Evolutionary conservation across 2,329 filamentous ascomycete genomes (phyloP), one percentile per base, ranked within the genome.

Genomic region (Colletotrichum sp.): DNA sequence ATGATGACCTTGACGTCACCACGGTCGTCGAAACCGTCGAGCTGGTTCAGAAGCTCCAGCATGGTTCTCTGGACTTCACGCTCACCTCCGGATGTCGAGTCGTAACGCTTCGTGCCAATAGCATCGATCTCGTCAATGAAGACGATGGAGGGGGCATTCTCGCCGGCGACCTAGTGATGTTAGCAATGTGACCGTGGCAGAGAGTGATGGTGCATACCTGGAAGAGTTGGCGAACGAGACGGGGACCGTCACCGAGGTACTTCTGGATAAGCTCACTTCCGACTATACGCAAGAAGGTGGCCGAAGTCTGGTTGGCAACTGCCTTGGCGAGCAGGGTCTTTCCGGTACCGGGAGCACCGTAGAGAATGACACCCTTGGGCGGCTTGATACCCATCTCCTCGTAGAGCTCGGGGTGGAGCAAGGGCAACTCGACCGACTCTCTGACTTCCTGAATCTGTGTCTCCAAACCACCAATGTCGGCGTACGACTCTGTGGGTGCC

Each of bases 311-410:
- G 86, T 99, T 98, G 80, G 97, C 97, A 43, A 99, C 97, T 24
- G 97, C 97, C 89, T 99, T 99, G 82, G 98, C 96, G 81, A 98
- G 86, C 94, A 98, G 97, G 16, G 96, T 98, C 89, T 98, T 98
- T 81, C 96, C 96, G 15, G 95, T 98, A 82, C 97, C 97, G 2
- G 97, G 97, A 33, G 97, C 97, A 2, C 97, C 97, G 83, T 99
- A 99, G 31, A 99, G 93, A 81, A 99, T 99, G 79, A 99, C 97
- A 90, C 97, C 97, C 90, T 99, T 99, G 75, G 97, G 97, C 6
- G 97, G 97, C 86, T 99, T 99, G 90, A 99, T 98, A 81, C 97
- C 97, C 97, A 99, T 99, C 88, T 99, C 97, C 85, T 99, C 97
- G 85, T 99, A 99, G 66, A 99, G 87, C 85, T 99, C 97, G 1